phyloP scores from a whole-genome alignment of 192 early-diverging fungal genomes.

The Bifiguratus adelaidae region DNA sequence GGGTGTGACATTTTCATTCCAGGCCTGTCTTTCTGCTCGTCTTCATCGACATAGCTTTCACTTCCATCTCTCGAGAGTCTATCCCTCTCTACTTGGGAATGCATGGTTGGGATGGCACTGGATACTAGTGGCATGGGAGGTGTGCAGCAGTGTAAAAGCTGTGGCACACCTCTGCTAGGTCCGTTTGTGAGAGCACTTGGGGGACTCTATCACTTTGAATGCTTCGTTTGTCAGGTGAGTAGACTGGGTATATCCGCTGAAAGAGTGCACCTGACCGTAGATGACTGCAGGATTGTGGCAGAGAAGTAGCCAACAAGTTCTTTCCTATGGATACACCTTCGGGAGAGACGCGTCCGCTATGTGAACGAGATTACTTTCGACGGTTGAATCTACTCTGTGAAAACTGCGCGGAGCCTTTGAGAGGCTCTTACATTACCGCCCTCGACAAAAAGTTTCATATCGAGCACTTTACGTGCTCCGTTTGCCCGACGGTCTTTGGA shows the following conservation, averaged over 20 bases:
- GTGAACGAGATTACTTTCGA: conserved; percentile 85
- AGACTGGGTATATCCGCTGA: not conserved
- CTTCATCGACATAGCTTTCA: too few species aligned
- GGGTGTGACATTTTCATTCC: too few species aligned
- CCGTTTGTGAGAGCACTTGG: conserved; percentile 87
- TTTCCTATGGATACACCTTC: conserved; percentile 55
- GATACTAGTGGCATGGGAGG: too few species aligned
- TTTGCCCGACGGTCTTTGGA: conserved; percentile 86
- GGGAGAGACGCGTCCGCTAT: conserved; percentile 53
- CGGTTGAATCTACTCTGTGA: conserved; percentile 73
- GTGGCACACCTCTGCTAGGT: conserved; percentile 60
- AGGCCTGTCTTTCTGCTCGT: too few species aligned
- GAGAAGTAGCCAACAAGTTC: conserved; percentile 76
- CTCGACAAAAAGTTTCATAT: conserved; percentile 91
- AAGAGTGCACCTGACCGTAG: not conserved
- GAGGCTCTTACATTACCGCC: conserved; percentile 87
- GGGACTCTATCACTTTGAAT: conserved; percentile 84
- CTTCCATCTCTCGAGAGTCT: too few species aligned
- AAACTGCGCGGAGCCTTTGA: conserved; percentile 79
- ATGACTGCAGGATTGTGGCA: conserved; percentile 54
- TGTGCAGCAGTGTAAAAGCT: conserved; percentile 44
- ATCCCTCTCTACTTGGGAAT: too few species aligned
- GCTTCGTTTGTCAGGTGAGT: conserved; percentile 89
- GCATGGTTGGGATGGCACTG: too few species aligned
- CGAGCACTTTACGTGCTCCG: conserved; percentile 94